phyloP scores from a whole-genome alignment of 805 yeast genomes.

The Wickerhamiella bombiphila region DNA sequence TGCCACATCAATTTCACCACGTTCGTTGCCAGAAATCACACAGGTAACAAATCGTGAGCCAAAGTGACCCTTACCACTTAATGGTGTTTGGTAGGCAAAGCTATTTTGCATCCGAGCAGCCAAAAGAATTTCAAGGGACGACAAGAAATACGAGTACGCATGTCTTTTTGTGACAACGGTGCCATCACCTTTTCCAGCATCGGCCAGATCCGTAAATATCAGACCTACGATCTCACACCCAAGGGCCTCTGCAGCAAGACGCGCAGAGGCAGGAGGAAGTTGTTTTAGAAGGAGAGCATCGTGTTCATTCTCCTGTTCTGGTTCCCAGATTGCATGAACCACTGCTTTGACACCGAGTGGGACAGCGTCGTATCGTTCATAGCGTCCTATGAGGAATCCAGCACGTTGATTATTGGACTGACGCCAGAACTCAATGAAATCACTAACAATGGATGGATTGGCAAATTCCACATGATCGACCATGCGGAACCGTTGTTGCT shows the following conservation, averaged over 20 bases:
- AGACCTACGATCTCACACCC: constrained; percentile 67
- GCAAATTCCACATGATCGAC: constrained; percentile 94
- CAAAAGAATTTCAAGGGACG: constrained; percentile 74
- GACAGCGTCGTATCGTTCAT: constrained; percentile 54
- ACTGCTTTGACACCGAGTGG: constrained; percentile 91
- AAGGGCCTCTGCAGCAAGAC: constrained; percentile 32
- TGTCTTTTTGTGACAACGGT: constrained; percentile 86
- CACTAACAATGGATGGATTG: constrained; percentile 54
- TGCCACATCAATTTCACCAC: constrained; percentile 80
- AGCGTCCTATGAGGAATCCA: constrained; percentile 73
- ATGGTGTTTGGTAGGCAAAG: constrained; percentile 41
- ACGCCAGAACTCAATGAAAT: constrained; percentile 88
- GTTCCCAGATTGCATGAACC: constrained; percentile 87
- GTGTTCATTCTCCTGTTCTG: constrained; percentile 71
- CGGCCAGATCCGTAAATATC: constrained; percentile 78
- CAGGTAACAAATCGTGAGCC: constrained; percentile 91
- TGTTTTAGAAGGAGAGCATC: constrained; percentile 68
- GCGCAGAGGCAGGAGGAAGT: constrained; percentile 26
- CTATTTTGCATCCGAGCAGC: constrained; percentile 65
- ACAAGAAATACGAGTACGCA: constrained; percentile 74
- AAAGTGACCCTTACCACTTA: constrained; percentile 43
- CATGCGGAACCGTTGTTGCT: constrained; percentile 82
- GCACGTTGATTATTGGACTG: constrained; percentile 71
- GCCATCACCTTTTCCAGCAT: constrained; percentile 77
- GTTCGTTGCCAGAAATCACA: constrained; percentile 74